Base-by-base conservation (phyloP, 2,329 filamentous ascomycete genomes). In the Fusarium sp. region DNA sequence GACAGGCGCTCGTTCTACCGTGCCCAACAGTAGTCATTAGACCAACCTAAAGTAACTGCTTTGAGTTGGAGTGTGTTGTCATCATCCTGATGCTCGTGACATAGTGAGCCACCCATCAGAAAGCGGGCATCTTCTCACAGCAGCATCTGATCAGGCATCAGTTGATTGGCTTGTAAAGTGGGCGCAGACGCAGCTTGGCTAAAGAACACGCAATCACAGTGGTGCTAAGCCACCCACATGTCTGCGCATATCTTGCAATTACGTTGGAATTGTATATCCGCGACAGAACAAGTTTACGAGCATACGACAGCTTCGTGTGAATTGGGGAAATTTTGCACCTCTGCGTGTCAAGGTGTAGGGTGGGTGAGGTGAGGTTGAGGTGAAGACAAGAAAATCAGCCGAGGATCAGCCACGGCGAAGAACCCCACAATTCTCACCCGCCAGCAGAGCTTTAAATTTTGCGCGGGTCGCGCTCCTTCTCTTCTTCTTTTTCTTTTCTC, bases 401-500 rank as follows among this genome's bases (percentile, higher is more conserved):
- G 80, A 80, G 61, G 67, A 79, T 79, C 74, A 71, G 65, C 80
- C 80, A 65, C 68, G 61, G 65, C 22, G 17, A 27, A 11, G 15
- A 27, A 69, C 76, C 76, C 75, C 78, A 79, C 77, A 67, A 70
- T 66, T 59, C 47, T 57, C 58, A 33, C 71, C 65, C 64, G 65
- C 68, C 63, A 74, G 72, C 75, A 72, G 57, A 59, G 70, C 78
- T 81, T 84, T 85, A 85, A 86, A 85, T 79, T 74, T 70, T 72
- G 50, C 77, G 62, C 63, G 59, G 64, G 80, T 81, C 63, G 77
- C 71, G 78, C 78, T 82, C 35, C 50, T 65, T 32, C 32, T 64
- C 66, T 70, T 75, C 40, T 83, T 82, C 76, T 81, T 79, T 84
- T 84, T 82, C 84, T 88, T 84, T 88, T 88, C 86, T 81, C 80